Evolutionary conservation across 2,329 filamentous ascomycete genomes (phyloP), one percentile per base, ranked within the genome.

Genomic region (Aspergillus candidus): DNA sequence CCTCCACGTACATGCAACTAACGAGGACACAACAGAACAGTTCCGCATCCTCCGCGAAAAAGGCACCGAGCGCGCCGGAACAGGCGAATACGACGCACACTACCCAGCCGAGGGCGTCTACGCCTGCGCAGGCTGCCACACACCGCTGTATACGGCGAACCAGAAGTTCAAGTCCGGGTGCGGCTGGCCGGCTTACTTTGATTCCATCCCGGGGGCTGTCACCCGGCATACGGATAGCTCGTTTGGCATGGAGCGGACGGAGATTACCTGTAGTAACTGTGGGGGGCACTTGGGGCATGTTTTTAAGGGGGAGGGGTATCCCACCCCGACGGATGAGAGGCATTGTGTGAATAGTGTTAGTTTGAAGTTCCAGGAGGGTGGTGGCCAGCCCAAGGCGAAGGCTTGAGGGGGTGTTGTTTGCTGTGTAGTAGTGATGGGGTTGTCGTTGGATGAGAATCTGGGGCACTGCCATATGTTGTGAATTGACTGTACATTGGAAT

Each of bases 181-280:
- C 69, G 93, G 93, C 49, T 98, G 93, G 93, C 93, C 93, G 0
- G 93, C 93, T 11, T 98, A 97, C 71, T 98, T 91, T 65, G 93
- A 98, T 69, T 91, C 85, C 53, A 80, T 98, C 40, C 91, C 93
- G 0, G 90, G 89, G 2, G 91, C 91, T 1, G 88, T 98, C 11
- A 87, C 80, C 31, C 77, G 91, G 50, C 84, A 91, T 60, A 80
- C 82, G 51, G 93, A 98, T 67, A 72, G 70, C 38, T 74, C 82
- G 0, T 77, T 89, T 40, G 91, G 91, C 37, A 94, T 95, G 87
- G 65, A 75, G 61, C 76, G 93, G 54, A 96, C 82, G 11, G 93
- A 98, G 74, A 98, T 98, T 59, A 84, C 94, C 7, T 98, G 93
- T 70, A 79, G 81, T 52, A 95, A 94, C 66, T 98, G 93, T 63